Evolutionary conservation across 208 protist genomes (phyloP), one percentile per base, ranked within the genome.

Genomic region (Leptomonas seymouri): DNA sequence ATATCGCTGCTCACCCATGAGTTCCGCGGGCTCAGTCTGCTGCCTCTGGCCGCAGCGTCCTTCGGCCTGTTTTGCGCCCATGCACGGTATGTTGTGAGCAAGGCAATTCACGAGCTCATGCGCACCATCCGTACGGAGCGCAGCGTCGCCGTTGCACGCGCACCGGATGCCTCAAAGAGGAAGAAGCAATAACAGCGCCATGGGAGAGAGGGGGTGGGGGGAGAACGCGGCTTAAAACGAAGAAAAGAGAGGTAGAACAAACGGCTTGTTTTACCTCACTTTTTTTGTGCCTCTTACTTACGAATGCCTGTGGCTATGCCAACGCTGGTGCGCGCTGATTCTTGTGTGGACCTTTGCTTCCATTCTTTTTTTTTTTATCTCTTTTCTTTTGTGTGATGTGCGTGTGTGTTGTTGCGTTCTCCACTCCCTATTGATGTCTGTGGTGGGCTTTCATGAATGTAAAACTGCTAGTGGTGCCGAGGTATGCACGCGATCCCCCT

Each of bases 1-100:
- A 45, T 88, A 7, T 90, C 78, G 5, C 66, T 93, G 15, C 46
- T 91, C 31, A 58, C 78, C 60, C 77, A 42, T 66, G 81, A 91
- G 30, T 91, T 91, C 45, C 75, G 87, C 16, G 90, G 90, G 0
- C 80, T 81, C 39, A 82, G 66, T 46, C 41, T 91, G 41, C 71
- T 93, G 16, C 87, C 90, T 0, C 76, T 91, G 11, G 83, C 81
- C 15, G 50, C 66, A 2, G 77, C 90, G 0, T 80, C 82, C 14
- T 83, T 87, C 44, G 69, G 86, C 25, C 80, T 95, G 30, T 91
- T 86, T 48, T 61, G 80, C 16, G 59, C 82, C 3, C 89, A 91
- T 49, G 61, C 82, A 30, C 73, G 63, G 36, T 82, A 85, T 50
- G 80, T 89, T 12, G 76, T 85, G 3, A 27, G 67, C 8, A 56